Evolutionary conservation across 352 stramenopile species (phyloP), one percentile per base, ranked within the genome.

Genomic region (Globisporangium irregulare): DNA sequence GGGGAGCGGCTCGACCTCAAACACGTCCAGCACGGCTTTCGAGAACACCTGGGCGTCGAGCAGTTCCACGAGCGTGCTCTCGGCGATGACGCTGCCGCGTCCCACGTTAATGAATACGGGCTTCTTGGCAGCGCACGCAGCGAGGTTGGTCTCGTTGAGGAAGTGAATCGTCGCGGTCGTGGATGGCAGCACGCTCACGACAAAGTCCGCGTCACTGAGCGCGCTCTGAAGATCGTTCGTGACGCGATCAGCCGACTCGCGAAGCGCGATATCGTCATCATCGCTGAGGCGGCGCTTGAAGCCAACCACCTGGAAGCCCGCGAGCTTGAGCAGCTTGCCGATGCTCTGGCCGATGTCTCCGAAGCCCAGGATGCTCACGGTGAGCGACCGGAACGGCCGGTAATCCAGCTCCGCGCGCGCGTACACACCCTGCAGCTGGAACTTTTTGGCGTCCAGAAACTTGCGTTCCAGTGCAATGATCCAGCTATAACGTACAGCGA

Each of bases 21-120:
- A 83, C 54, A 90, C 81, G 56, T 92, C 84, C 41, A 92, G 73
- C 64, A 89, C 82, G 4, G 81, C 81, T n/a, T 67, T 71, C 32
- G 82, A 87, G 46, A 97, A 70, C 53, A 76, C 81, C 1, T 75
- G 43, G 1, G 78, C 64, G 69, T 96, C 81, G 24, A 97, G 73
- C 46, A 87, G 81, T 6, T 71, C 27, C 29, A 97, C 3, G 59
- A 97, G 70, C 50, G 72, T 71, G 34, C 53, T 54, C 68, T 95
- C 66, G 10, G 66, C 48, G 59, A 96, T 84, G 57, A 97, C 73
- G 64, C 95, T 89, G 24, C 91, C 91, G 34, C 91, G 83, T 14
- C 91, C 91, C 24, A 95, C 87, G 74, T 97, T 97, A 71, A 97
- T 83, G 67, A 97, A 84, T 50, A 93, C 81, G n/a, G 87, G 86